Evolutionary conservation across 2,329 filamentous ascomycete genomes (phyloP), one percentile per base, ranked within the genome.

Genomic region (Pseudogymnoascus sp.): DNA sequence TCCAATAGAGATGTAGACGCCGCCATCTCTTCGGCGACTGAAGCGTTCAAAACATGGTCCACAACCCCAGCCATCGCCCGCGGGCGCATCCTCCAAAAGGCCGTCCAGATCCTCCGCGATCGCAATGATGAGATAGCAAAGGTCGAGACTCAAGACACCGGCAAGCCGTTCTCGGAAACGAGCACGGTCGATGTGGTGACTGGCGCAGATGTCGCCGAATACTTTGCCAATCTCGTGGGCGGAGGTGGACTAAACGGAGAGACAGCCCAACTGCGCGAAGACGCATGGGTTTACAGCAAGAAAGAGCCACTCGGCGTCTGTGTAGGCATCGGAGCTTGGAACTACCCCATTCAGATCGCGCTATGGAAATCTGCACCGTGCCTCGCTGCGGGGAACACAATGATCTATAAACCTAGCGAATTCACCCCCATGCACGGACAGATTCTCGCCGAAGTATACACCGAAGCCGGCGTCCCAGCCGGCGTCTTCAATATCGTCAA

Each of bases 371-470:
- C 89, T 1, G 90, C 89, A 0, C 89, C 91, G 0, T 94, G 91
- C 69, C 81, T 95, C 12, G 90, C 91, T 3, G 91, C 91, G 0
- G 91, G 91, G 18, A 95, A 95, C 76, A 90, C 88, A 72, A 92
- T 95, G 88, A 84, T 95, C 50, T 95, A 95, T 78, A 95, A 95
- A 76, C 90, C 91, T 6, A 92, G 89, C 68, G 91, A 95, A 78
- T 89, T 90, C 74, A 95, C 91, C 0, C 90, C 90, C 4, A 80
- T 95, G n/a, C 91, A 95, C 71, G 90, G 83, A 33, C 83, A 90
- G 65, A 82, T 85, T 14, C 82, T 95, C 1, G 91, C 91, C 8
- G 80, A 88, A 68, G 82, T 95, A 67, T 93, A 90, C 75, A 80
- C 82, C 61, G 87, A 92, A 75, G 91, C 91, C 8, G 91, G 91